Evolutionary conservation across 805 yeast species (phyloP).

Genomic region (Danielia oregonensis): DNA sequence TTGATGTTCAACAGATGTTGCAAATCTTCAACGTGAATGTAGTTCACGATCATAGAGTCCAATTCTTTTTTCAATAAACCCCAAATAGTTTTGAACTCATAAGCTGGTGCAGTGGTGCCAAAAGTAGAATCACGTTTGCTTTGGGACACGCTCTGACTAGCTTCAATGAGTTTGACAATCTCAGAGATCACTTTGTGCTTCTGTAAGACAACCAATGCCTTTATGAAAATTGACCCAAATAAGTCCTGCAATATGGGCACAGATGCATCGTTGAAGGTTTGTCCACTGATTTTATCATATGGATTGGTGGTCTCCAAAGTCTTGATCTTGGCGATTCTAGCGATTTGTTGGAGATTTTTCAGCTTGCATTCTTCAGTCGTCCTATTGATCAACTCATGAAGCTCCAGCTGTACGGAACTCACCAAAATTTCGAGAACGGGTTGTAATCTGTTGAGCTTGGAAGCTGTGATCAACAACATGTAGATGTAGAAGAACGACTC

Average conservation of each 20-base stretch:
- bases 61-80: conserved; percentile 30
- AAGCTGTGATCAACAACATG: conserved; percentile 51
- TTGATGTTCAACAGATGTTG: neutral
- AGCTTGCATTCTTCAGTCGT: conserved; percentile 62
- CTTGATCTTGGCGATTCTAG: conserved; percentile 27
- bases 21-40: conserved; percentile 25
- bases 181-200: conserved; percentile 65
- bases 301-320: conserved; percentile 23
- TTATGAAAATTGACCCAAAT: conserved; percentile 66
- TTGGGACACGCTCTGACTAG: conserved; percentile 15
- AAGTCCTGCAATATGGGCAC: conserved; percentile 63
- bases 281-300: conserved; percentile 23
- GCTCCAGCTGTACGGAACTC: conserved; percentile 56
- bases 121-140: conserved; percentile 9
- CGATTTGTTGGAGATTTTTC: conserved; percentile 42
- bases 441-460: conserved; percentile 58
- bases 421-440: conserved; percentile 52
- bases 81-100: conserved; percentile 28
- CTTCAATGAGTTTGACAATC: conserved; percentile 37
- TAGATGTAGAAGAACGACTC: conserved; percentile 55
- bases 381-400: conserved; percentile 58
- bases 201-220: conserved; percentile 61
- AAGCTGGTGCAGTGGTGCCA: conserved; percentile 3
- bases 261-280: conserved; percentile 42
- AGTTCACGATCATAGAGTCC: conserved; percentile 27